Percentiles rank a stretch among this genome's conserved stretches.
phyloP scores from a whole-genome alignment of 768 basidiomycete species.

The Clathrus columnatus region DNA sequence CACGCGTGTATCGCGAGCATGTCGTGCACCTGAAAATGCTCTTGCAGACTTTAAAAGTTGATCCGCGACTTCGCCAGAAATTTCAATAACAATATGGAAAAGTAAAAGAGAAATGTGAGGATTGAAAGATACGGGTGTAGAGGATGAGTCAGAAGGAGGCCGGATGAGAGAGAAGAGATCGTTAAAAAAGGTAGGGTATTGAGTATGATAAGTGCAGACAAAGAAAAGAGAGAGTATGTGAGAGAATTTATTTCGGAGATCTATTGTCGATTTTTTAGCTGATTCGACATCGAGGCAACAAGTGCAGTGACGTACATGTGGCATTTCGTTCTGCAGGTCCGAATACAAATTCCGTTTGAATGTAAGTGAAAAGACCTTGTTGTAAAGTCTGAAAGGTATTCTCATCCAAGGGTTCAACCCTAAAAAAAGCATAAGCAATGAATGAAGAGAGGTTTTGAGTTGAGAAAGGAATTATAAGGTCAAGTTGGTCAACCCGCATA shows the following conservation, averaged over 20 bases:
- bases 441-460: constrained; percentile 25
- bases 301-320: constrained; percentile 50
- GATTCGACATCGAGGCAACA: not conserved
- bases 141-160: constrained; percentile 26
- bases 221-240: constrained; percentile 86
- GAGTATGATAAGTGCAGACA: constrained; percentile 75
- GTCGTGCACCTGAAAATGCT: constrained; percentile 56
- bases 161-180: constrained; percentile 70
- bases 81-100: constrained; percentile 88
- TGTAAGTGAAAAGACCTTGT: constrained; percentile 70
- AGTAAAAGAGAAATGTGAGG: constrained; percentile 80
- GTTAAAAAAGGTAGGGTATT: constrained; percentile 80
- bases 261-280: constrained; percentile 30
- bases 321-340: constrained; percentile 78
- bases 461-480: constrained; percentile 18
- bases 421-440: not conserved
- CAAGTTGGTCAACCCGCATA: constrained; percentile 9
- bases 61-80: constrained; percentile 96
- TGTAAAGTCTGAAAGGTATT: constrained; percentile 65
- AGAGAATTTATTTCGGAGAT: constrained; percentile 90
- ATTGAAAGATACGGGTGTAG: constrained; percentile 49
- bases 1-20: constrained; percentile 74
- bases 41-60: constrained; percentile 86
- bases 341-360: constrained; percentile 80
- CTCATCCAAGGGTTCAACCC: constrained; percentile 45